phyloP scores from a whole-genome alignment of 495 filamentous ascomycete species.

The Lophiotrema nucula region DNA sequence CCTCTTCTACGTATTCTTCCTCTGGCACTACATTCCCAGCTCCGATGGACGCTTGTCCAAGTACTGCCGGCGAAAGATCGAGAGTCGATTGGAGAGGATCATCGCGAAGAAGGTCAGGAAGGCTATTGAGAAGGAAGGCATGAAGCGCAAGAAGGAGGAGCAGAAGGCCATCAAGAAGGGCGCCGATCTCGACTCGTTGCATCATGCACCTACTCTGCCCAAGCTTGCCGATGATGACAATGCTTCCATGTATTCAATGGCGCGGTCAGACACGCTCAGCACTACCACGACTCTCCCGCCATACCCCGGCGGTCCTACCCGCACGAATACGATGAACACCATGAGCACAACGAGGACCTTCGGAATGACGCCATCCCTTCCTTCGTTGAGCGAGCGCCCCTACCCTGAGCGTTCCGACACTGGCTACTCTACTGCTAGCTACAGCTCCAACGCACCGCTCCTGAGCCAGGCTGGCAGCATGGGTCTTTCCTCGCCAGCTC shows the following conservation, averaged over 20 bases:
- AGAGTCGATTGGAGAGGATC: conserved; percentile 74
- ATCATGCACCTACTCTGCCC: conserved; percentile 67
- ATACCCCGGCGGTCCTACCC: conserved; percentile 58
- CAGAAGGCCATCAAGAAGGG: conserved; percentile 55
- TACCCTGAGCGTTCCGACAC: conserved; percentile 44
- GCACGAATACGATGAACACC: conserved; percentile 33
- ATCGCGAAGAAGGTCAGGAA: conserved; percentile 80
- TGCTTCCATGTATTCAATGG: conserved; percentile 23
- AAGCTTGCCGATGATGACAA: conserved; percentile 46
- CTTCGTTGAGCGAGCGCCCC: conserved; percentile 42
- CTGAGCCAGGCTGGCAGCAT: conserved; percentile 58
- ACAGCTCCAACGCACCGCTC: conserved; percentile 59
- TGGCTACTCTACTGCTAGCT: conserved; percentile 46
- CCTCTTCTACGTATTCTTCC: conserved; percentile 78
- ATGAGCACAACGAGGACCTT: conserved; percentile 23
- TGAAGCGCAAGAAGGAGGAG: conserved; percentile 55
- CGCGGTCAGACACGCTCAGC: conserved; percentile 15
- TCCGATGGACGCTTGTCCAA: conserved; percentile 73
- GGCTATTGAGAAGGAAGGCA: conserved; percentile 74
- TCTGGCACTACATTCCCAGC: conserved; percentile 83
- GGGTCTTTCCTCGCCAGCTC: conserved; percentile 42
- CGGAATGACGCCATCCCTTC: conserved; percentile 43
- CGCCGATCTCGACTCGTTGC: conserved; percentile 48
- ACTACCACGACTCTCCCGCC: conserved; percentile 60
- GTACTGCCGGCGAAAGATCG: conserved; percentile 89